A percentile compares a stretch with the other conserved stretches of the same genome.
phyloP scores from a whole-genome alignment of 177 flowering plant genomes.

The Vitis hybrid region DNA sequence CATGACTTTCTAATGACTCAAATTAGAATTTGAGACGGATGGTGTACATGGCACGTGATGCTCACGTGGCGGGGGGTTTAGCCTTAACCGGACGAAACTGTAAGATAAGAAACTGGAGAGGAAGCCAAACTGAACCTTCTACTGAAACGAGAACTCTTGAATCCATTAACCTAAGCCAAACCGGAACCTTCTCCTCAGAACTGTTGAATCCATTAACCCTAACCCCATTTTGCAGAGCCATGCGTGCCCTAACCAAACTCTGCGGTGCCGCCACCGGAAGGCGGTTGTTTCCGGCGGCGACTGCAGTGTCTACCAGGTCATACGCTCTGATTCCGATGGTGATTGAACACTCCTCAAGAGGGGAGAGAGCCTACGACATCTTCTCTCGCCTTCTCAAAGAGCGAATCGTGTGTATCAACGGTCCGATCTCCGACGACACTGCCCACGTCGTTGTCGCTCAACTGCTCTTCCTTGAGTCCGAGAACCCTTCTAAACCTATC shows the following conservation, averaged over 20 bases:
- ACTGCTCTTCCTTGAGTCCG: constrained; percentile 88
- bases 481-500: constrained; percentile 92
- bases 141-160: too few species aligned
- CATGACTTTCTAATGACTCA: too few species aligned
- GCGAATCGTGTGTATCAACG: constrained; percentile 87
- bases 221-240: too few species aligned
- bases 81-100: too few species aligned
- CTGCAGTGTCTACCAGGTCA: constrained; percentile 9
- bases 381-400: constrained; percentile 95
- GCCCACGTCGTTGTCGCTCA: constrained; percentile 94
- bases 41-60: too few species aligned
- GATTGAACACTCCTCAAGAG: constrained; percentile 84
- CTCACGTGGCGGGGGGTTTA: too few species aligned
- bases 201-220: too few species aligned
- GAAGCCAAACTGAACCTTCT: too few species aligned
- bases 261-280: not conserved
- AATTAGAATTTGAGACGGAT: too few species aligned
- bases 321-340: constrained; percentile 87
- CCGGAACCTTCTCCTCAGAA: too few species aligned
- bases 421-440: constrained; percentile 81
- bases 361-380: constrained; percentile 93
- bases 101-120: too few species aligned
- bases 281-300: not conserved
- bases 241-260: not conserved
- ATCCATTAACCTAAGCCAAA: too few species aligned